Base-by-base conservation (phyloP, 2,329 filamentous ascomycete species). In the Drechslerella dactyloides region DNA sequence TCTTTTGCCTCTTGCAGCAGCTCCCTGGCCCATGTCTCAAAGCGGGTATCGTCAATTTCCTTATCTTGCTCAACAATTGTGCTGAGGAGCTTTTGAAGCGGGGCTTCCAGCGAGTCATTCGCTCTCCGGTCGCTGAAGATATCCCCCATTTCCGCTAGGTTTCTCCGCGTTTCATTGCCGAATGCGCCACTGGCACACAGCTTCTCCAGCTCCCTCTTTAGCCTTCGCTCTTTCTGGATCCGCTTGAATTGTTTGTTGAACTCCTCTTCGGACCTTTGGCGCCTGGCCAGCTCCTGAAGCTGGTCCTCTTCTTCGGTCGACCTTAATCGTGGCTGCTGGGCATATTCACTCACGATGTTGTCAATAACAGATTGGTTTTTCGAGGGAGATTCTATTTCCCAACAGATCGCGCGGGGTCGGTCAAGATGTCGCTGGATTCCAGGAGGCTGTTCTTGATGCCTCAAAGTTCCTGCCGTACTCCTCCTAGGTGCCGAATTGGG, bases 11-110 rank as follows among this genome's bases (percentile, higher is more conserved):
- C 66, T 17, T 60, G 48, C 24, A 70, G 27, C 40, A 64, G 35
- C 33, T 51, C 15, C n/a, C 10, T 44, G 19, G 66, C 66, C 66
- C 66, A 70, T 17, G 21, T 51, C 27, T 70, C 66, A 56, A 70
- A 70, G 7, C 37, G 19, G 17, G 35, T 42, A 46, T 70, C 48
- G 3, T 70, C 66, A 55, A 64, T 51, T n/a, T 70, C 66, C 8
- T 48, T 17, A 4, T 70, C 59, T 19, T 60, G 66, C n/a, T 51
- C 21, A 1, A 64, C 21, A 21, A 70, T 42, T 23, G 30, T 58
- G 13, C 21, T 55, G 44, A 46, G 59, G 15, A 70, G 30, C 17
- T 40, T 37, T 13, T 27, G 37, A 6, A 69, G 44, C 15, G 37
- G 27, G n/a, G n/a, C n/a, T n/a, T n/a, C 55, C 40, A 17, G 40